Percentiles rank a stretch among this genome's conserved stretches.
These are phyloP conservation scores for Suillus spraguei DNA, from an alignment of 768 basidiomycete species.

Conservation along the genomic window DNA sequence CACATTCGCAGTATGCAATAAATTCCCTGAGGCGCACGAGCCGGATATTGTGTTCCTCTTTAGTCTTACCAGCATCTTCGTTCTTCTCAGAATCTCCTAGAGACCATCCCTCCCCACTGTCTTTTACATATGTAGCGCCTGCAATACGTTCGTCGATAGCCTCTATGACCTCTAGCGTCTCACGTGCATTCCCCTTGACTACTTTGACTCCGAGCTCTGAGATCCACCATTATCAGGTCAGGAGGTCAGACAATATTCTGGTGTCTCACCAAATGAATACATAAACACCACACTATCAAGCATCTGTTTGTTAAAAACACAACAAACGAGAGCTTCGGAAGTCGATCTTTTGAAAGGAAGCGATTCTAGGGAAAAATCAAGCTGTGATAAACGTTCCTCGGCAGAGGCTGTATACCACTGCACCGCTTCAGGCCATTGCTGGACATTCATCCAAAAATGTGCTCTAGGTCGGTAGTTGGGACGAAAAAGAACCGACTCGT, in stretches of 20 bases:
- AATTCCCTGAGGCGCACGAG: background rate
- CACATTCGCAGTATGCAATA: background rate
- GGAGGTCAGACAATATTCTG: background rate
- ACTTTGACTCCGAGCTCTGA: background rate
- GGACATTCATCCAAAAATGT: constrained; percentile 3
- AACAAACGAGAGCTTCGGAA: background rate
- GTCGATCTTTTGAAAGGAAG: background rate
- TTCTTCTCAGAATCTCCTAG: background rate
- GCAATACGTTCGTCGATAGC: background rate
- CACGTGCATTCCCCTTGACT: background rate
- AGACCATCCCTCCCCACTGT: background rate
- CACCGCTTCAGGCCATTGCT: constrained; percentile 5
- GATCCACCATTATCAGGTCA: background rate
- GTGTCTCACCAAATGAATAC: background rate
- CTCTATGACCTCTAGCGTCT: background rate
- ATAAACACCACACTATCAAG: background rate
- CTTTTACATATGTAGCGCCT: background rate
- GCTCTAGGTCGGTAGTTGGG: constrained; percentile 8
- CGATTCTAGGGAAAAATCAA: background rate
- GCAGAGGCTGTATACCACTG: background rate
- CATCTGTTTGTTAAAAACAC: background rate
- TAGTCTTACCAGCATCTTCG: background rate
- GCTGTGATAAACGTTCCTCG: constrained; percentile 1
- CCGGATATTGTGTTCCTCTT: background rate
- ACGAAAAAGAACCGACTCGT: constrained; percentile 9